phyloP scores from a whole-genome alignment of 116 monocot genomes.

The Papilionanthe hybrid region DNA sequence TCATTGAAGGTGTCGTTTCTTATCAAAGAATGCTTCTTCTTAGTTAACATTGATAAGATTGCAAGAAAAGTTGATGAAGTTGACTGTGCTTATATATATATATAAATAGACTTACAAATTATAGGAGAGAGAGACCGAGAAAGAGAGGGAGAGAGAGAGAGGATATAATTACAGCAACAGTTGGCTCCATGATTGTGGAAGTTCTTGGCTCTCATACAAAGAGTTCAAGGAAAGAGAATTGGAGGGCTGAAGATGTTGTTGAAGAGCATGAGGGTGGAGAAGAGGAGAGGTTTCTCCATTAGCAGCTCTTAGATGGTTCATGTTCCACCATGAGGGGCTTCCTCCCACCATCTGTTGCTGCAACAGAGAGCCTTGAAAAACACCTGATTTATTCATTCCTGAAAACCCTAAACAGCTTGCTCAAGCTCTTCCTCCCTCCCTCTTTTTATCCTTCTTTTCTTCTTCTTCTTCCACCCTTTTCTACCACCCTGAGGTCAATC shows the following conservation, averaged over 20 bases:
- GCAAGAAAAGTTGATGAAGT: background rate
- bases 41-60: background rate
- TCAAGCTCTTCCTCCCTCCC: background rate
- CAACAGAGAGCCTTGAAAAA: conserved; percentile 25
- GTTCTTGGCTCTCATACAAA: conserved; percentile 57
- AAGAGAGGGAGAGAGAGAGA: conserved; percentile 22
- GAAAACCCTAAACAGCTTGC: background rate
- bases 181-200: conserved; percentile 73
- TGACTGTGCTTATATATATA: no score
- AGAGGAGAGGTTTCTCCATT: background rate
- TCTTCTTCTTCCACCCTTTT: background rate
- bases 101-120: no score
- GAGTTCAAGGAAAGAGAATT: conserved; percentile 16
- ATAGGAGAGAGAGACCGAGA: no score
- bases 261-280: conserved; percentile 10
- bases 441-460: conserved; percentile 3
- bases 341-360: conserved; percentile 44
- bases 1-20: background rate
- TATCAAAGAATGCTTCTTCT: background rate
- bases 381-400: conserved; percentile 28
- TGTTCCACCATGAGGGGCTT: conserved; percentile 13
- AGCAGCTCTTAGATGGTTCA: conserved; percentile 37
- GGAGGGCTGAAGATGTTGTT: background rate
- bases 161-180: conserved; percentile 44
- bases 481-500: conserved; percentile 21